Evolutionary conservation across 2,329 filamentous ascomycete species (phyloP), one percentile per base, ranked within the genome.

Genomic region (Aspergillus felis): DNA sequence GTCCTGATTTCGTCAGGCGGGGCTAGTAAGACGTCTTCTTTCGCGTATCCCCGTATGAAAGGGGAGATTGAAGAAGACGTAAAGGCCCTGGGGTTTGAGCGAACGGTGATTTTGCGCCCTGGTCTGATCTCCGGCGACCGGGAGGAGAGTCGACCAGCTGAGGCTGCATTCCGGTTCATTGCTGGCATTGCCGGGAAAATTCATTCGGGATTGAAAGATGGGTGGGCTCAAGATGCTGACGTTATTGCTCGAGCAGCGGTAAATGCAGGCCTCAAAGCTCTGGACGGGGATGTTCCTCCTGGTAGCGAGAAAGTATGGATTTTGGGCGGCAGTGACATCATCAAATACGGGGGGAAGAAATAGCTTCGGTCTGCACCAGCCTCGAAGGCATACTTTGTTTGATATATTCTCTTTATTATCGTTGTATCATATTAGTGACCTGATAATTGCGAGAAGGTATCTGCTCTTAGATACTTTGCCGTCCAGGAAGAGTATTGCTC

Each of bases 61-160:
- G 86, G 85, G 25, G 90, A 94, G 66, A 85, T 96, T 44, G 93
- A 97, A 73, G 88, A 95, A 35, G 80, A 85, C 17, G 82, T 96
- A 58, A 84, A 84, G 71, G 83, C 76, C 46, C 76, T 93, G 3
- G 87, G 79, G 4, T 96, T 96, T 69, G 89, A 92, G 51, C 85
- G 89, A 63, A 87, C 87, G 4, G 83, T 96, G 55, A 87, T 97
- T 54, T 51, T 88, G 44, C 74, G 86, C 48, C 92, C 92, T 0
- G 92, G 90, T 0, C 61, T 92, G 60, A 89, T 97, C 64, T 73
- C 92, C 2, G 92, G 92, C 2, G 71, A 83, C 17, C 81, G 92
- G 56, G 82, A 88, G 66, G 80, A 87, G 58, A 78, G 79, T 53
- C 81, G 89, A 53, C 71, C 81, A 0, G 73, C 78, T 6, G 90